Base-by-base conservation (phyloP, 352 stramenopile species). In the Phytophthora agathidicida region DNA sequence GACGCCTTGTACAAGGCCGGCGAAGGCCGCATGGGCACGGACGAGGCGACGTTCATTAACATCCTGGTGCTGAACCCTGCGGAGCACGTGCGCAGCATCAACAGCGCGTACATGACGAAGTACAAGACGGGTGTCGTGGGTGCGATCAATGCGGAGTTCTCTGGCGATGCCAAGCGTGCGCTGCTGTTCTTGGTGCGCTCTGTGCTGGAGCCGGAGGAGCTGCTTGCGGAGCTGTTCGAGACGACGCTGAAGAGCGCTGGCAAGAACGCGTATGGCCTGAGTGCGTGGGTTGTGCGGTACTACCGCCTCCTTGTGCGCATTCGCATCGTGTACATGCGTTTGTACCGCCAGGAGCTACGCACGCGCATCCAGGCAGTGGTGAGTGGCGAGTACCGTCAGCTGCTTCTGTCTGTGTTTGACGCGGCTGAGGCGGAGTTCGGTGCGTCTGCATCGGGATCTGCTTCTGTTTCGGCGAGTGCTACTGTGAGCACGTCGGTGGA, bases 1-100 rank as follows among this genome's bases (percentile, higher is more conserved):
- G 71, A 74, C 19, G 64, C 33, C 5, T 57, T 88, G 10, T 88
- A 88, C 72, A 77, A 78, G 22, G 75, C 77, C 9, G 77, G 77
- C 56, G 69, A 88, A 62, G 75, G 74, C 61, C 65, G 63, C 36
- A 70, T 74, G 16, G 43, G 43, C 13, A 50, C 43, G 23, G 43
- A 50, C 43, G 17, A 71, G 37, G 38, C 38, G 11, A 49, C 50
- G 26, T 76, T 76, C 49, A 67, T 64, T 35, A 70, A 64, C 33
- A 63, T 71, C 24, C 41, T 76, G 11, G 46, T 53, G 49, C 52
- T 47, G 17, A 70, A 56, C 31, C 63, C 67, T 11, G 42, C 62
- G 31, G 35, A 66, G 50, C 59, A 71, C 45, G 23, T 76, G 41
- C 35, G 39, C 53, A 60, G 55, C 39, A 33, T 76, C 9, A 62